Base-by-base conservation (phyloP, 306 rosid species). In the Lupinus albus region DNA sequence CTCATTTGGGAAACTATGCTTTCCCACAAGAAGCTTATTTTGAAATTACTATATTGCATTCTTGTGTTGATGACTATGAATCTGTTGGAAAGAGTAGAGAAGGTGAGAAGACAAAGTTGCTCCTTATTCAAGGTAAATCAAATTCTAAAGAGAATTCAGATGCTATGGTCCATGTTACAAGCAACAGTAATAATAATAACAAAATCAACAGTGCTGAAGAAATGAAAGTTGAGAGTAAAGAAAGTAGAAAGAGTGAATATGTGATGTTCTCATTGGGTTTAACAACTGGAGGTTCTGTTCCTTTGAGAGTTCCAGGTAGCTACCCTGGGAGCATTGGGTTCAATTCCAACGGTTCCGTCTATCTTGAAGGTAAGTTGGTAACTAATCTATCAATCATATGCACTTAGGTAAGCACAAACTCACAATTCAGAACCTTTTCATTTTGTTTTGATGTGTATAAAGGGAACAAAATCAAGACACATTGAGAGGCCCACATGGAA, bases 11-110 rank as follows among this genome's bases (percentile, higher is more conserved):
- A 16, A 85, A 67, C 53, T 59, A 76, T 13, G 80, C 86, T 4
- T 94, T 94, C 52, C 97, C 99, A 0, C 97, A 88, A 79, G 92
- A 94, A 56, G 89, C 99, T 1, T 94, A 90, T 63, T 90, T 94
- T 62, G 99, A 94, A 75, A 90, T 94, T 71, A 94, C 86, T 0
- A 82, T 94, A 30, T 70, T 88, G 82, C 20, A 74, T 67, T 76
- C 72, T 20, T 67, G 68, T 15, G 70, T 74, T 0, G 79, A 78
- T 66, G 89, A 85, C 1, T 44, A 20, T 14, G 89, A 83, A 63
- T 77, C 78, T 1, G 55, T 45, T 44, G 75, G 84, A 12, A 78
- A 76, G 64, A 69, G 30, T 11, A 64, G 73, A 36, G 99, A 94
- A 46, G 84, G 99, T 9, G 96, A 94, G 63, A 94, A 83, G 76